A percentile compares a stretch with the other conserved stretches of the same genome.
phyloP scores from a whole-genome alignment of 192 early-diverging fungal species.

The Coemansia sp. region DNA sequence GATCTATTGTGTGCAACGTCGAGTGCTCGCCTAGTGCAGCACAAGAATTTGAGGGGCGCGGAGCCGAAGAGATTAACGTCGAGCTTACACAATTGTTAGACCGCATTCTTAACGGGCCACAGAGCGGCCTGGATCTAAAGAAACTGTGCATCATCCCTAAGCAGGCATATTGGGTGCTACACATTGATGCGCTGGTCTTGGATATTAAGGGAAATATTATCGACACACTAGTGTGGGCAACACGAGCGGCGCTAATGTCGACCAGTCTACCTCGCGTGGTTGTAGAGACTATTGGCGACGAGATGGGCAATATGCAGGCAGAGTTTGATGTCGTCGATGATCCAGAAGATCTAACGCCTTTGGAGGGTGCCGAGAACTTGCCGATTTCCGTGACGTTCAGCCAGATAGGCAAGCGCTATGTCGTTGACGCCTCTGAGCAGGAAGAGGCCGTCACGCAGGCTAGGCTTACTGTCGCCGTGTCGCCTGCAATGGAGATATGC shows the following conservation, averaged over 20 bases:
- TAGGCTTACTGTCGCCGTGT: constrained; percentile 77
- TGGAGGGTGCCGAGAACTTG: constrained; percentile 75
- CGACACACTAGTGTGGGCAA: constrained; percentile 83
- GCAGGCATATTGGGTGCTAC: constrained; percentile 85
- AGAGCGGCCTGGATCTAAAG: constrained; percentile 81
- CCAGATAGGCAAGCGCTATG: constrained; percentile 79
- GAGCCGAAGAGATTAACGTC: constrained; percentile 80
- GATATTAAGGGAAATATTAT: constrained; percentile 85
- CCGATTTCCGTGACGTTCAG: constrained; percentile 84
- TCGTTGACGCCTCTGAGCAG: constrained; percentile 83
- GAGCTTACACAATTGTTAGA: constrained; percentile 81
- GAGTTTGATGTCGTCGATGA: constrained; percentile 95
- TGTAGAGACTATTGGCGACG: constrained; percentile 77
- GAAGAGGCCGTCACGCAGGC: constrained; percentile 89
- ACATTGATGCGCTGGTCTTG: constrained; percentile 88
- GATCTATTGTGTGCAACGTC: constrained; percentile 78
- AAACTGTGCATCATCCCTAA: constrained; percentile 90
- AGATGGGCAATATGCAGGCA: constrained; percentile 69
- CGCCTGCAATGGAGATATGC: constrained; percentile 76
- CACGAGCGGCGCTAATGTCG: constrained; percentile 83
- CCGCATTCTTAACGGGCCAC: constrained; percentile 74
- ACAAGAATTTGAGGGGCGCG: constrained; percentile 74
- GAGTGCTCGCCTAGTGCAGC: constrained; percentile 90
- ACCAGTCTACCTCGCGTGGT: constrained; percentile 82
- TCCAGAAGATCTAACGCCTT: constrained; percentile 74